These are phyloP conservation scores for Neurospora sp. DNA, from an alignment of 495 filamentous ascomycete species.

Conservation along the genomic window DNA sequence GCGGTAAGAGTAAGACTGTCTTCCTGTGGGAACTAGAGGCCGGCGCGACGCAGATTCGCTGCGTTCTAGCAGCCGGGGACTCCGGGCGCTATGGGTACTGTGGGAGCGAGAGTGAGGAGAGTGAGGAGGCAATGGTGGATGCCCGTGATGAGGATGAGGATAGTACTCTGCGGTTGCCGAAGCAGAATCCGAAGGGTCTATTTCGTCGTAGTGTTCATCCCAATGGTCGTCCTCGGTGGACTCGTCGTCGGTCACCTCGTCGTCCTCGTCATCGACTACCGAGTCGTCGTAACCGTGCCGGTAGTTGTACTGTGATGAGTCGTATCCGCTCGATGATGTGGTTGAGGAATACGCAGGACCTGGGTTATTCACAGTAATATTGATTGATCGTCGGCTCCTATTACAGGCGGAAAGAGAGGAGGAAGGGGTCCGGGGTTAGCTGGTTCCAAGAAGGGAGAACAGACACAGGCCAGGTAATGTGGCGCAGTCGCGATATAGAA, in stretches of 20 bases:
- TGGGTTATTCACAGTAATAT: slow-evolving; percentile 42
- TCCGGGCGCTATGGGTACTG: slow-evolving; percentile 18
- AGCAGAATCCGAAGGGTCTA: slow-evolving; percentile 77
- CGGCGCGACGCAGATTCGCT: slow-evolving; percentile 25
- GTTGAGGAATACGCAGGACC: slow-evolving; percentile 3
- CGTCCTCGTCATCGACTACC: slow-evolving; percentile 44
- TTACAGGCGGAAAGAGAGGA: not conserved
- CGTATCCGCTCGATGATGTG: slow-evolving; percentile 16
- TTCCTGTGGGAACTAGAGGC: slow-evolving; percentile 26
- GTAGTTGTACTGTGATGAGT: slow-evolving; percentile 14
- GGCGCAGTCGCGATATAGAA: slow-evolving; percentile 1
- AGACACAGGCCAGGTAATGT: slow-evolving; percentile 1
- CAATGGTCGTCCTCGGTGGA: slow-evolving; percentile 44
- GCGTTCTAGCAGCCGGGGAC: slow-evolving; percentile 8
- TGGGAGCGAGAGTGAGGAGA: not conserved
- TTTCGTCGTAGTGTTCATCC: slow-evolving; percentile 44
- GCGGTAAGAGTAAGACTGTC: slow-evolving; percentile 25
- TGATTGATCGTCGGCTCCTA: slow-evolving; percentile 39
- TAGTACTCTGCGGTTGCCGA: slow-evolving; percentile 35
- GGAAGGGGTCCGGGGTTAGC: slow-evolving; percentile 11
- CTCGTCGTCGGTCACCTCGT: slow-evolving; percentile 21
- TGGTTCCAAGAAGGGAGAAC: not conserved
- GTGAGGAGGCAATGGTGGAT: not conserved
- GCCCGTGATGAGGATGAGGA: slow-evolving; percentile 9
- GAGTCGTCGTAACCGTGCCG: slow-evolving; percentile 27